phyloP scores from a whole-genome alignment of 108 stramenopile species.

The Cyclotella distinguenda region DNA sequence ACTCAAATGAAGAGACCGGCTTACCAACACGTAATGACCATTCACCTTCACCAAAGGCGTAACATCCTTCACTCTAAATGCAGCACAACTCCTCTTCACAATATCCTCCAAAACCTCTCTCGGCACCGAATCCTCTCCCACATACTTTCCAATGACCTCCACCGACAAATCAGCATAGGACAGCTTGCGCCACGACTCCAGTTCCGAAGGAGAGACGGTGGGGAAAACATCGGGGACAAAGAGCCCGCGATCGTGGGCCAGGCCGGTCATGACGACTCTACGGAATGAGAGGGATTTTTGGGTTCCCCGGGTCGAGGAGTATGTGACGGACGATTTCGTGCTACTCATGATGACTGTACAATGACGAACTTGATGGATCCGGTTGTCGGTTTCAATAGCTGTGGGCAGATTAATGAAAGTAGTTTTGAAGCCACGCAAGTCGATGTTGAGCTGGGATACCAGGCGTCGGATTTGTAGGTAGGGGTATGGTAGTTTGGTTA shows the following conservation, averaged over 20 bases:
- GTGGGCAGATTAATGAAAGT: not conserved
- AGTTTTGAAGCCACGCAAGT: too few relatives aligned
- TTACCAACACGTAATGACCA: conserved; percentile 78
- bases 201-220: conserved; percentile 61
- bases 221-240: conserved; percentile 95
- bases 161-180: conserved; percentile 84
- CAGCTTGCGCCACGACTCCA: conserved; percentile 72
- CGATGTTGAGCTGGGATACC: too few relatives aligned
- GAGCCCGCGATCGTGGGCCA: conserved; percentile 94
- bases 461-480: too few relatives aligned
- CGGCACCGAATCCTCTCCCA: conserved; percentile 90
- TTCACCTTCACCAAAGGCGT: conserved; percentile 85
- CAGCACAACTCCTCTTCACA: conserved; percentile 81
- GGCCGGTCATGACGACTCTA: conserved; percentile 91
- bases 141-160: conserved; percentile 91
- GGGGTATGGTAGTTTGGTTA: too few relatives aligned
- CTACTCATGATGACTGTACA: not conserved
- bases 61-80: conserved; percentile 89
- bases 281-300: conserved; percentile 87
- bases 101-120: conserved; percentile 79
- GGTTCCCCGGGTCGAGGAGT: conserved; percentile 92
- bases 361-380: too few relatives aligned
- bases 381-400: too few relatives aligned
- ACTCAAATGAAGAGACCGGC: too few relatives aligned
- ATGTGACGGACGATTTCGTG: conserved; percentile 71